A percentile compares a stretch with the other conserved stretches of the same genome.
phyloP scores from a whole-genome alignment of 2,329 filamentous ascomycete genomes.

The Ophiostoma ips region DNA sequence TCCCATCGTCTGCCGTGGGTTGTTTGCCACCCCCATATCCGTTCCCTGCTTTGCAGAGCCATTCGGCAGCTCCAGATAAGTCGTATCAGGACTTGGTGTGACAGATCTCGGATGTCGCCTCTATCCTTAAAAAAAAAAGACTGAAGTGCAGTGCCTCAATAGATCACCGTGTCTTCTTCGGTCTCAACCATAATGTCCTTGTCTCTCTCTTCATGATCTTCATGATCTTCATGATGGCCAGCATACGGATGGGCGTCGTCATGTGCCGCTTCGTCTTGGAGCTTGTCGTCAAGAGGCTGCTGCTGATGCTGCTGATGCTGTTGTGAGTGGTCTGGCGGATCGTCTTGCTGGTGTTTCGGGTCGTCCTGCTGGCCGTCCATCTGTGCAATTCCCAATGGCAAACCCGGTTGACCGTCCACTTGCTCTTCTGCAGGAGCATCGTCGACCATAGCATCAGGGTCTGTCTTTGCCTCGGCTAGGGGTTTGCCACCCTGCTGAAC shows the following conservation, averaged over 20 bases:
- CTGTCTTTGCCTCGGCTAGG: not conserved
- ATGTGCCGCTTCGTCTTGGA: slow-evolving; percentile 9
- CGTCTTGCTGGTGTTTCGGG: no score
- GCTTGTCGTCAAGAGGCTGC: no score
- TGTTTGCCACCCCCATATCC: no score
- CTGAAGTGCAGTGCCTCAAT: slow-evolving; percentile 39
- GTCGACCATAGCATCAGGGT: not conserved
- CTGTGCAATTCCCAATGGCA: not conserved
- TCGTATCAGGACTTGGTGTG: no score
- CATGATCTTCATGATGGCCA: slow-evolving; percentile 11
- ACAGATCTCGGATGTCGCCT: no score
- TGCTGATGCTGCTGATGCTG: no score
- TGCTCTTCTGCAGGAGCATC: slow-evolving; percentile 5
- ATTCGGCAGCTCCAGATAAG: no score
- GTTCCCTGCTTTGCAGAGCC: not conserved
- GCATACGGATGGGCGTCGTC: slow-evolving; percentile 12
- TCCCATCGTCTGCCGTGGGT: no score
- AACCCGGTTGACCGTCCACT: slow-evolving; percentile 13
- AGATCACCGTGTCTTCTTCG: slow-evolving; percentile 84
- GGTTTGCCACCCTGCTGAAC: not conserved
- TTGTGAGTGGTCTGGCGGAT: not conserved
- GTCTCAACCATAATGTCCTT: slow-evolving; percentile 71
- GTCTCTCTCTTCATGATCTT: slow-evolving; percentile 53
- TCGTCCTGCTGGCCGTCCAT: not conserved
- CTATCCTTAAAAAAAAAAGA: not conserved